Percentiles rank a stretch among this genome's conserved stretches.
These are phyloP conservation scores for Russula ochroleuca DNA, from an alignment of 768 basidiomycete genomes.

Conservation along the genomic window DNA sequence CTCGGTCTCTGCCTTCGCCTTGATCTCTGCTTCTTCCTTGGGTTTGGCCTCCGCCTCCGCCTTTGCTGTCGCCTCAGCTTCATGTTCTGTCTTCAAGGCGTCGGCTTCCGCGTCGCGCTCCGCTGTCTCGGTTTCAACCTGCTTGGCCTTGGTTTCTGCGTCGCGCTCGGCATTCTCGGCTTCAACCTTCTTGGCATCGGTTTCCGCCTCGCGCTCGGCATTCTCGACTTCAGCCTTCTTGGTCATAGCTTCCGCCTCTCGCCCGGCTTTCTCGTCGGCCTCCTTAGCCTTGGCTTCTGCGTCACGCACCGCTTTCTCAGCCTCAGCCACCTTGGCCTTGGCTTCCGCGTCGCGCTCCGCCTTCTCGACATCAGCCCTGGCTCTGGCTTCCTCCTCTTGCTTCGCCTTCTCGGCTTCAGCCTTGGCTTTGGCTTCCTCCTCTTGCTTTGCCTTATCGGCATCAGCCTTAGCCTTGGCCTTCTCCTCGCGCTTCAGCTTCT, in stretches of 20 bases:
- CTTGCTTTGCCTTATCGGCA: not conserved
- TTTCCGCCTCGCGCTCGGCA: not conserved
- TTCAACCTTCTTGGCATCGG: not conserved
- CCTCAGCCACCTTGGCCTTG: not conserved
- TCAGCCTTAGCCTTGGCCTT: not conserved
- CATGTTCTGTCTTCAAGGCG: not conserved
- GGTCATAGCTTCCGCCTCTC: not conserved
- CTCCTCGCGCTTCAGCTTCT: not conserved
- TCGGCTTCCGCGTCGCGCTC: not conserved
- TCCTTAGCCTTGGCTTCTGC: not conserved
- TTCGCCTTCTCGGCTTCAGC: not conserved
- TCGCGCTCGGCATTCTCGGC: not conserved
- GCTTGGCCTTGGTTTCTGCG: not conserved
- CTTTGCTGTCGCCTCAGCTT: not conserved
- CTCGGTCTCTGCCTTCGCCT: not conserved
- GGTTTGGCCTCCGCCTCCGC: no score
- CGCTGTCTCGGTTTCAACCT: not conserved
- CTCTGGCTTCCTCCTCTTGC: not conserved
- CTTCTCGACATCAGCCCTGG: no score
- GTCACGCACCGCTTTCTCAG: not conserved
- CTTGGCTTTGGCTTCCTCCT: not conserved
- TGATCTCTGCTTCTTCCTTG: not conserved
- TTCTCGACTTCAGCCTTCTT: not conserved
- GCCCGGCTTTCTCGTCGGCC: not conserved
- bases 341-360: not conserved